Percentiles rank a stretch among this genome's conserved stretches.
Conservation (phyloP, 2,329 filamentous ascomycete genomes). For the Aspergillus bombycis region DNA sequence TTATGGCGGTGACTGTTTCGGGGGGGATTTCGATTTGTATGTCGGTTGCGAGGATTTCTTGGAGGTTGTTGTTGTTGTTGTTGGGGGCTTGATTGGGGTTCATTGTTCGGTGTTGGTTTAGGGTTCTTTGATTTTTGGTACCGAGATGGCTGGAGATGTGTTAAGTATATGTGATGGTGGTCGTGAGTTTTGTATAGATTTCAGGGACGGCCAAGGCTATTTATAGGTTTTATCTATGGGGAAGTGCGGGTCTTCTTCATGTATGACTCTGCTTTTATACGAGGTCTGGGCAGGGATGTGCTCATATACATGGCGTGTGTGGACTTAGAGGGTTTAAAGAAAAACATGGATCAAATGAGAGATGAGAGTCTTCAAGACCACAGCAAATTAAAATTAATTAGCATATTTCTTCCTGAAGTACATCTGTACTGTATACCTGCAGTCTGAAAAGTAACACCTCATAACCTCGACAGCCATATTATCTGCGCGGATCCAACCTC, state of each 20-base stretch:
- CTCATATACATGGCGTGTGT: neutral
- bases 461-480: neutral
- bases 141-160: neutral
- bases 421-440: neutral
- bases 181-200: neutral
- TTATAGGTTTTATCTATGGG: neutral
- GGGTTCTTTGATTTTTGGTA: neutral
- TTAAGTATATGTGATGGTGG: neutral
- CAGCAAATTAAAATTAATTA: neutral
- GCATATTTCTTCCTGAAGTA: neutral
- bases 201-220: neutral
- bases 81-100: conserved; percentile 10
- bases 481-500: neutral
- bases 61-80: conserved; percentile 22
- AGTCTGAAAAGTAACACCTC: neutral
- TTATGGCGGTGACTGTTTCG: conserved; percentile 24
- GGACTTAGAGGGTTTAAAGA: too few species aligned
- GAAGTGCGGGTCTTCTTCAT: neutral
- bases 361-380: neutral
- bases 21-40: conserved; percentile 28
- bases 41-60: conserved; percentile 27
- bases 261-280: neutral
- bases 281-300: neutral
- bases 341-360: too few species aligned
- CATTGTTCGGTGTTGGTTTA: conserved; percentile 14